phyloP scores from a whole-genome alignment of 2,329 filamentous ascomycete genomes.

The Aureobasidium sp. region DNA sequence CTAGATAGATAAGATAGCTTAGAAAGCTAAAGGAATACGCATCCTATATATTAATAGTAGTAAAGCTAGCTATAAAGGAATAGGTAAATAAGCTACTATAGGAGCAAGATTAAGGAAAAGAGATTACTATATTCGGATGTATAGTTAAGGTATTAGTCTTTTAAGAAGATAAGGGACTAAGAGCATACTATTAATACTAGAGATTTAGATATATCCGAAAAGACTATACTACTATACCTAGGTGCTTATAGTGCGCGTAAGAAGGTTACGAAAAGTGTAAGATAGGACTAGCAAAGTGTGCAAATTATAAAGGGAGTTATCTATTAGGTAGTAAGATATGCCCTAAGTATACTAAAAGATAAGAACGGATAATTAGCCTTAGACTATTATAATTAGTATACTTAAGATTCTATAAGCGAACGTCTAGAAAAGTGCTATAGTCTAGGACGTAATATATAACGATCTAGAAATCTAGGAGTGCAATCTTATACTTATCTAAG shows the following conservation, averaged over 20 bases:
- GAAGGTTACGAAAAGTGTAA: too few relatives aligned
- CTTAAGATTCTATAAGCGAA: not conserved
- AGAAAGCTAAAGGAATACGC: too few relatives aligned
- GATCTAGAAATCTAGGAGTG: not conserved
- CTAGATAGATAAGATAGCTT: too few relatives aligned
- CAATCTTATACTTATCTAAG: not conserved
- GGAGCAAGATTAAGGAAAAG: not conserved
- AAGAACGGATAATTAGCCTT: not conserved
- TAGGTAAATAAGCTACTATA: not conserved
- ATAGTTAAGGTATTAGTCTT: conserved; percentile 3
- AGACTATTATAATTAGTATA: not conserved
- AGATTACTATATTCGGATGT: not conserved
- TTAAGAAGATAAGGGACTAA: not conserved
- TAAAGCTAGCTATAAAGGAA: not conserved
- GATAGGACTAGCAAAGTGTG: too few relatives aligned
- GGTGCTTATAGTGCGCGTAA: too few relatives aligned
- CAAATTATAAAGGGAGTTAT: too few relatives aligned
- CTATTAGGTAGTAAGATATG: too few relatives aligned
- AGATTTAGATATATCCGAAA: too few relatives aligned
- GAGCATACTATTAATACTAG: too few relatives aligned
- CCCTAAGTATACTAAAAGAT: not conserved
- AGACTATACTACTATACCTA: too few relatives aligned
- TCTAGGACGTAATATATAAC: not conserved
- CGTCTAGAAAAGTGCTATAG: not conserved
- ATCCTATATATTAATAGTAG: not conserved